Evolutionary conservation across 1,139 yeast species (phyloP).

Genomic region (Pichia sp.): DNA sequence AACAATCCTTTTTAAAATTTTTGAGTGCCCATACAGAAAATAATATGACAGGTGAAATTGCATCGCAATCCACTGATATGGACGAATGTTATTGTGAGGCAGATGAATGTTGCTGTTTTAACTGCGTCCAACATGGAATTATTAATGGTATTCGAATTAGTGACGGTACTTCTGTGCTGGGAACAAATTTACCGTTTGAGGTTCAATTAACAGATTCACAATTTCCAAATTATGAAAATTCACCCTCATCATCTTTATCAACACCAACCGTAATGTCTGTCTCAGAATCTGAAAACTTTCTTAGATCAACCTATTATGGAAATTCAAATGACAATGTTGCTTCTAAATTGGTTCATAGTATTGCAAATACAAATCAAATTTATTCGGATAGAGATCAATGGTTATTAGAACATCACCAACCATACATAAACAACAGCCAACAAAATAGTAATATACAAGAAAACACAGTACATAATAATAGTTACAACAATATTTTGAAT

Average conservation of each 20-base stretch:
- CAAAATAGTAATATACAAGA: too few relatives aligned
- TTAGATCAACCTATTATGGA: too few relatives aligned
- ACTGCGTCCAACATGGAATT: constrained; percentile 52
- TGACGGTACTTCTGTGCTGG: constrained; percentile 31
- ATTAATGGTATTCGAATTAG: constrained; percentile 44
- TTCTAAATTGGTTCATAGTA: not conserved
- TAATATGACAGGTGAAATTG: not conserved
- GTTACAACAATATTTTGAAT: not conserved
- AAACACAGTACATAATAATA: too few relatives aligned
- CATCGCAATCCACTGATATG: constrained; percentile 5
- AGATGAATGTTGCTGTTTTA: constrained; percentile 44
- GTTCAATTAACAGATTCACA: constrained; percentile 11
- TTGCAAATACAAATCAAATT: not conserved
- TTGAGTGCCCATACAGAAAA: constrained; percentile 1
- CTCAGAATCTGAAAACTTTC: not conserved
- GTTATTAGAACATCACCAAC: not conserved
- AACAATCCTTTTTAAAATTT: constrained; percentile 15
- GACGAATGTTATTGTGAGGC: constrained; percentile 40
- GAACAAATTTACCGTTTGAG: constrained; percentile 10
- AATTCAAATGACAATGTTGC: too few relatives aligned
- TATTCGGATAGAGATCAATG: not conserved
- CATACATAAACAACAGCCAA: too few relatives aligned
- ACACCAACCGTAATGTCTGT: constrained; percentile 3
- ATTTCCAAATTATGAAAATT: constrained; percentile 15
- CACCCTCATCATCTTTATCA: constrained; percentile 7